Conservation (phyloP, 768 basidiomycete genomes). For the Glaciozyma antarctica region DNA sequence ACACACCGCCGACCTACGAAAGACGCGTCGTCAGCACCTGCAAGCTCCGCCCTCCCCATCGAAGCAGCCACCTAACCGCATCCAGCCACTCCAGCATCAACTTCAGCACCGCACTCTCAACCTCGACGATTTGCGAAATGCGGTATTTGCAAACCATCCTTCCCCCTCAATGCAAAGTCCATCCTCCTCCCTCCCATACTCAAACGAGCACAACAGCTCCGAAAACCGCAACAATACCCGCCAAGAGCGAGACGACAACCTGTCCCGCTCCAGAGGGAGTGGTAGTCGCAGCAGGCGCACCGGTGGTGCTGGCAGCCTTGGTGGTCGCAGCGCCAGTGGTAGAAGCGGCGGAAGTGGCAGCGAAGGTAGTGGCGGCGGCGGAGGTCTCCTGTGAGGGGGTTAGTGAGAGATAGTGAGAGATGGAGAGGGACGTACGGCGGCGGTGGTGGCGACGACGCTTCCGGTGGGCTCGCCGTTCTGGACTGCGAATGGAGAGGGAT, state of each 20-base stretch:
- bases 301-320: not conserved
- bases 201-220: not conserved
- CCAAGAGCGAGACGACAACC: constrained; percentile 4
- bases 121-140: no score
- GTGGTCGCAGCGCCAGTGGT: not conserved
- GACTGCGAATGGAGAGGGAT: not conserved
- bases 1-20: no score
- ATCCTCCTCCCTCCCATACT: no score
- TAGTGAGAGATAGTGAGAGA: not conserved
- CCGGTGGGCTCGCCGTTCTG: not conserved
- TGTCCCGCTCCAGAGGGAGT: not conserved
- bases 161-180: no score
- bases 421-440: constrained; percentile 9
- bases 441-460: constrained; percentile 18
- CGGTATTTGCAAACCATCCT: no score
- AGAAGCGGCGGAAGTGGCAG: not conserved
- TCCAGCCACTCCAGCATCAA: no score
- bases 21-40: no score
- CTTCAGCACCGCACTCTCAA: no score
- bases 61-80: no score
- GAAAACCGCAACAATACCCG: constrained; percentile 7
- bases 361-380: constrained; percentile 12
- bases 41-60: no score
- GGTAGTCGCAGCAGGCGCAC: not conserved
- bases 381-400: constrained; percentile 18